Evolutionary conservation across 2,329 filamentous ascomycete genomes (phyloP).

Genomic region (Aspergillus sojae): DNA sequence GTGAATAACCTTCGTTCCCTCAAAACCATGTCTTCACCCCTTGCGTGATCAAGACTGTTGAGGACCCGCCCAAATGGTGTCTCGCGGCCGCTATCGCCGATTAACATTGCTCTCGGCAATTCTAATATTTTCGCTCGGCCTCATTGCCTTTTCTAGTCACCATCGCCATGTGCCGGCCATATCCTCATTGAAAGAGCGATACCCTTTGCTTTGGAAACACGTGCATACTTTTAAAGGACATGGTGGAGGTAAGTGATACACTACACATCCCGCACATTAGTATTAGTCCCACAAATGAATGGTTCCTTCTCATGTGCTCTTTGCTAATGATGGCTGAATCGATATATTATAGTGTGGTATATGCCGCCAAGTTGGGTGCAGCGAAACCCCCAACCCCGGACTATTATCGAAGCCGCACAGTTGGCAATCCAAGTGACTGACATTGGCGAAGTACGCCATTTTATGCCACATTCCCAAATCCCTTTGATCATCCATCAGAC

Average conservation of each 20-base stretch:
- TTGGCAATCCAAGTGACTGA: not conserved
- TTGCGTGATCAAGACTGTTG: not conserved
- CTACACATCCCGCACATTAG: not conserved
- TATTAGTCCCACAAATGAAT: not conserved
- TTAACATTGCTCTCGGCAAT: not conserved
- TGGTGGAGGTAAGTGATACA: not conserved
- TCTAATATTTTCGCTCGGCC: not conserved
- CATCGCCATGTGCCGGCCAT: no score
- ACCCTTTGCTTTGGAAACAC: not conserved
- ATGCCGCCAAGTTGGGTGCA: not conserved
- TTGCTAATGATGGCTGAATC: not conserved
- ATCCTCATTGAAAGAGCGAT: not conserved
- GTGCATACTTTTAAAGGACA: not conserved
- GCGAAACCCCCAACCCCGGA: not conserved
- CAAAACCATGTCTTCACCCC: not conserved
- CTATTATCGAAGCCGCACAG: not conserved
- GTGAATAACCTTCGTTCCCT: not conserved
- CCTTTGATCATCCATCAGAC: constrained; percentile 38
- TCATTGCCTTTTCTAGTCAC: not conserved
- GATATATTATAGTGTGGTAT: not conserved
- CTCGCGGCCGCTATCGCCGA: not conserved
- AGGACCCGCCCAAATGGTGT: not conserved
- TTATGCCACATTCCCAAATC: constrained; percentile 25
- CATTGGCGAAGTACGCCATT: no score
- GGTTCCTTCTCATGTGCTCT: not conserved